Evolutionary conservation across 2,329 filamentous ascomycete genomes (phyloP).

Genomic region (Bipolaris bicolor): DNA sequence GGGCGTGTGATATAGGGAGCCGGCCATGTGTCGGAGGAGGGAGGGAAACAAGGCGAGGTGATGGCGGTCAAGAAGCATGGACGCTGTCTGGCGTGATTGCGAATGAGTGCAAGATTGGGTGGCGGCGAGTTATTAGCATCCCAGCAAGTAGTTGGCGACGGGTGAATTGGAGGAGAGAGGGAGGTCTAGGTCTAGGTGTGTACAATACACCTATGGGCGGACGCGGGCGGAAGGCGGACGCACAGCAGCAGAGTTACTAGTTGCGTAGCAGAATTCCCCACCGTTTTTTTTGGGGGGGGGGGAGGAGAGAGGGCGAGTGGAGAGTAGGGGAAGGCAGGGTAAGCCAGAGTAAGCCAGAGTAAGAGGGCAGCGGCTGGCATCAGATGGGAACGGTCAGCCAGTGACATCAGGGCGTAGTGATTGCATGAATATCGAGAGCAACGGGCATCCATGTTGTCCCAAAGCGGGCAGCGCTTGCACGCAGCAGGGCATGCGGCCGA

Average conservation of each 20-base stretch:
- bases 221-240: no score
- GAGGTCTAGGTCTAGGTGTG: no score
- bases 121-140: constrained; percentile 4
- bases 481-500: constrained; percentile 28
- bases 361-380: constrained; percentile 7
- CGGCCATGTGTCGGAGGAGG: background rate
- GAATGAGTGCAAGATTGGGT: constrained; percentile 5
- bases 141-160: constrained; percentile 6
- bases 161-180: background rate
- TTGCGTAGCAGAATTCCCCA: constrained; percentile 9
- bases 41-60: background rate
- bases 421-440: constrained; percentile 39
- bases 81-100: constrained; percentile 3
- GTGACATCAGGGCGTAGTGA: constrained; percentile 35
- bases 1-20: constrained; percentile 5
- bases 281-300: background rate
- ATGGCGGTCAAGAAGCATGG: constrained; percentile 3
- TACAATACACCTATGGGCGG: no score
- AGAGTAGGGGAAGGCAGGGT: background rate
- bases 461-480: constrained; percentile 40
- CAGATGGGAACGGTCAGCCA: constrained; percentile 23
- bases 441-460: constrained; percentile 28
- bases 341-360: background rate
- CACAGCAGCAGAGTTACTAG: background rate
- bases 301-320: background rate